Base-by-base conservation (phyloP, 306 rosid species). In the Sophora flavescens region DNA sequence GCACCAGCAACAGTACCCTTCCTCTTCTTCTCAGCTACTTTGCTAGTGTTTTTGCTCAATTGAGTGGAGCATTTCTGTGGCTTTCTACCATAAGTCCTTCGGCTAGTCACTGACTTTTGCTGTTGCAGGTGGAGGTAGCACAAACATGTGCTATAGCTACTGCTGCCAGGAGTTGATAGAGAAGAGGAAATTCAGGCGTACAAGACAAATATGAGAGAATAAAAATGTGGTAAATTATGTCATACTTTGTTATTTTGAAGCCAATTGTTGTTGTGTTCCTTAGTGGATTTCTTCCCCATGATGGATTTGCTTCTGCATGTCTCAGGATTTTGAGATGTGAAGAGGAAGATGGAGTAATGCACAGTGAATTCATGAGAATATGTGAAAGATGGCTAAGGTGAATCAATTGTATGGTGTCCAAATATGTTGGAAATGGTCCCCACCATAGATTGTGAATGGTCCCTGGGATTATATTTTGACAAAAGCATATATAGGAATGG, bases 211-310 rank as follows among this genome's bases (percentile, higher is more conserved):
- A n/a, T 8, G 61, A 54, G 45, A 63, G 60, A 63, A 12, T 54
- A 47, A 47, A 54, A 75, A 61, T 45, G 59, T 51, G 72, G 71
- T 68, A 4, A 39, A 72, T 26, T 4, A 67, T 54, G 36, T 70
- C 89, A 75, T 80, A 88, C 96, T 74, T 90, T 68, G 77, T 75
- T 63, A 58, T 79, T 83, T 82, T 85, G 61, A 77, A 69, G 68
- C 76, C 52, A 47, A 7, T 51, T 58, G 61, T 68, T 45, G 63
- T 78, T 48, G 81, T 72, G 59, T 11, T 61, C 33, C 53, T 75
- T 1, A 39, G 71, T 51, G 63, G 85, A 62, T 10, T 77, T 66
- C 32, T 59, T 14, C 67, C 11, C 78, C 72, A 50, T 36, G 84
- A 44, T 14, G 70, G 76, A 9, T 61, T 81, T 75, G 41, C 56